Percentiles rank a stretch among this genome's conserved stretches.
Conservation (phyloP, 2,329 filamentous ascomycete species). For the Zymoseptoria pseudotritici region DNA sequence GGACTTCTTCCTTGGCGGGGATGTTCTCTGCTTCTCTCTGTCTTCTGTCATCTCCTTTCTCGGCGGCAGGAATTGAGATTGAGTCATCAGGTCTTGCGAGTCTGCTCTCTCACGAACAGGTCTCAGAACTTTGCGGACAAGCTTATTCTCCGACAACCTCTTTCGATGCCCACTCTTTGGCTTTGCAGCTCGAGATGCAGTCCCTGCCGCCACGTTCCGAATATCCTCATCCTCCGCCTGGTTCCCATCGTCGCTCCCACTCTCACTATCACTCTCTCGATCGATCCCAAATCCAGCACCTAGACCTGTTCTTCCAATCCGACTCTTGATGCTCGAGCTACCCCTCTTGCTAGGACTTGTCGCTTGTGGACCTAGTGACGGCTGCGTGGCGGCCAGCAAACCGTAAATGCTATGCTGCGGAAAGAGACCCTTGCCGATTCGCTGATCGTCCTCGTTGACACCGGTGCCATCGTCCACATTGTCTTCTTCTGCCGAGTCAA, state of each 20-base stretch:
- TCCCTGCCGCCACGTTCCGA: conserved; percentile 3
- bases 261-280: conserved; percentile 74
- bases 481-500: conserved; percentile 11
- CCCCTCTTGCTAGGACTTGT: conserved; percentile 3
- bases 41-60: conserved; percentile 11
- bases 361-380: background rate
- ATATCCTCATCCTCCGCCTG: conserved; percentile 10
- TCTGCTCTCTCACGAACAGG: conserved; percentile 36
- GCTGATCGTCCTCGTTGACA: conserved; percentile 15
- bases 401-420: conserved; percentile 95
- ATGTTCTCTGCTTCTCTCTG: conserved; percentile 32
- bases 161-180: conserved; percentile 43
- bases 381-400: conserved; percentile 77
- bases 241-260: conserved; percentile 22
- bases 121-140: conserved; percentile 59
- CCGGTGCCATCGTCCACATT: conserved; percentile 16
- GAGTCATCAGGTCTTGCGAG: conserved; percentile 27
- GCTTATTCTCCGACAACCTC: conserved; percentile 55
- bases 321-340: background rate
- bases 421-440: conserved; percentile 41
- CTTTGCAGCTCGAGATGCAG: conserved; percentile 5
- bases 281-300: conserved; percentile 25
- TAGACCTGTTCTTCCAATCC: conserved; percentile 21
- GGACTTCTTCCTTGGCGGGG: conserved; percentile 43
- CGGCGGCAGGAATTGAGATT: conserved; percentile 25